Conservation (phyloP, 2,329 filamentous ascomycete genomes). For the Bipolaris cookei region DNA sequence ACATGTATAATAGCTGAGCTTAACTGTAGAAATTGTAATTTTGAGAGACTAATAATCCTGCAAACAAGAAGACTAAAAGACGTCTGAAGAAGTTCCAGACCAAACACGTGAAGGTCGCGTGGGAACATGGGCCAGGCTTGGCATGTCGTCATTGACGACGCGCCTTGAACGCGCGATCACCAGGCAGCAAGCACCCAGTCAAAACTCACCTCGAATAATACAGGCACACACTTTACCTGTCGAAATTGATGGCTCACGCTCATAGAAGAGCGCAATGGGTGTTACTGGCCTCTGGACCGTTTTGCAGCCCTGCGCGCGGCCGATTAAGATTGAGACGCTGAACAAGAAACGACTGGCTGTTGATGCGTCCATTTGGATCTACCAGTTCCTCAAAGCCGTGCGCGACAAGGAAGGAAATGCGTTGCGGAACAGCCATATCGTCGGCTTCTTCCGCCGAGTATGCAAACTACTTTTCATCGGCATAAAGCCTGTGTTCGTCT, state of each 20-base stretch:
- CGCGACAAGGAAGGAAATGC: constrained; percentile 98
- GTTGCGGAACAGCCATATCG: constrained; percentile 90
- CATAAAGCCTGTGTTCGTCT: constrained; percentile 96
- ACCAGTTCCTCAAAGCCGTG: constrained; percentile 98
- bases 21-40: constrained; percentile 9
- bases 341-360: constrained; percentile 96
- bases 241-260: constrained; percentile 23
- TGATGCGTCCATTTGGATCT: constrained; percentile 99
- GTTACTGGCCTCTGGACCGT: constrained; percentile 98
- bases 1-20: constrained; percentile 3
- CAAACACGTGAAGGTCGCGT: constrained; percentile 6
- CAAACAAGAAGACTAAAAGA: neutral
- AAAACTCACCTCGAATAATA: neutral
- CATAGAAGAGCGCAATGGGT: constrained; percentile 69
- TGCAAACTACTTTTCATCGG: constrained; percentile 98
- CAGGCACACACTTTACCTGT: neutral
- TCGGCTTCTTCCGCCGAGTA: constrained; percentile 97
- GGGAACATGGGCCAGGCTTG: neutral
- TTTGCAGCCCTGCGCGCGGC: constrained; percentile 90
- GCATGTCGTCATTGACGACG: constrained; percentile 26
- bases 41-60: neutral
- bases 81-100: neutral
- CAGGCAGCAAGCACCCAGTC: constrained; percentile 16
- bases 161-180: constrained; percentile 28
- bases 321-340: constrained; percentile 93